phyloP scores from a whole-genome alignment of 805 yeast genomes.

The Blastobotrys chiropterorum region DNA sequence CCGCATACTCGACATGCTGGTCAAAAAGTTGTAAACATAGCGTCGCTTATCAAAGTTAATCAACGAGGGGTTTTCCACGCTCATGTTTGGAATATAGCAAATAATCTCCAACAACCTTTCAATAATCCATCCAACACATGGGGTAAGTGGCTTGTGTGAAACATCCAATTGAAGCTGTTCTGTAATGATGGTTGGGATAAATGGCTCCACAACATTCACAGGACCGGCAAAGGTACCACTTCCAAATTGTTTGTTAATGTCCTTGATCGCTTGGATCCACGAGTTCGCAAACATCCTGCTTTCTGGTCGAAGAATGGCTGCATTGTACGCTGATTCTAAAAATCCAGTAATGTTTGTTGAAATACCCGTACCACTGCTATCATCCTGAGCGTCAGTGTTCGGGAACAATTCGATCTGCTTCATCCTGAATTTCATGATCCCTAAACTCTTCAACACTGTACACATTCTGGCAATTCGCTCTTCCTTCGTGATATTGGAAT shows the following conservation, averaged over 20 bases:
- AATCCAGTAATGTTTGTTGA: conserved; percentile 61
- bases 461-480: conserved; percentile 65
- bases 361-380: conserved; percentile 10
- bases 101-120: conserved; percentile 73
- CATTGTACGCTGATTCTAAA: conserved; percentile 69
- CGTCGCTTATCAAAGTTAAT: conserved; percentile 84
- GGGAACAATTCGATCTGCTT: conserved; percentile 44
- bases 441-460: conserved; percentile 57
- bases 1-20: conserved; percentile 45
- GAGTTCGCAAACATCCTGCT: conserved; percentile 59
- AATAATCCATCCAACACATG: conserved; percentile 89
- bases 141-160: conserved; percentile 48
- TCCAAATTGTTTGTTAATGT: conserved; percentile 19
- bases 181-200: conserved; percentile 26
- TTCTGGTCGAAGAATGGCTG: conserved; percentile 75
- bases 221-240: conserved; percentile 8
- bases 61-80: conserved; percentile 52
- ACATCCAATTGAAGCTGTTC: conserved; percentile 13
- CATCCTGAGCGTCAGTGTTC: conserved; percentile 20
- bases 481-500: conserved; percentile 48
- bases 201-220: conserved; percentile 13
- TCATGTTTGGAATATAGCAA: conserved; percentile 73
- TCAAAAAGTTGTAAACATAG: conserved; percentile 55
- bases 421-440: conserved; percentile 66
- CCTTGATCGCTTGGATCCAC: conserved; percentile 60